Evolutionary conservation across 1,284 basidiomycete genomes (phyloP).

Genomic region (Tylopilus orsonianus): DNA sequence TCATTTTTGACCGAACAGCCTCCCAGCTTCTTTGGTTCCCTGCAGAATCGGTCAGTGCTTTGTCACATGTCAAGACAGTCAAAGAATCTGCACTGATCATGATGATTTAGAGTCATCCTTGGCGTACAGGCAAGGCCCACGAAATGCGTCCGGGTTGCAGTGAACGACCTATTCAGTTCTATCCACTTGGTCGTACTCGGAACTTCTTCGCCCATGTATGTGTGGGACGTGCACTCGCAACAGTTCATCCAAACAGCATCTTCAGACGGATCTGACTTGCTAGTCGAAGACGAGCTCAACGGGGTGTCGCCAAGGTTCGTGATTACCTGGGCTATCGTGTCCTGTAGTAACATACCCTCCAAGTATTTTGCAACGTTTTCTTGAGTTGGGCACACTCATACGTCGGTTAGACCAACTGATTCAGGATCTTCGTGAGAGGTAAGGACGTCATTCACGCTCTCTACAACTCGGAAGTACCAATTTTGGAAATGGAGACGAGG

Average conservation of each 20-base stretch:
- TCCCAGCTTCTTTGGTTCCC: constrained; percentile 46
- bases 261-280: constrained; percentile 35
- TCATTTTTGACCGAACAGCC: constrained; percentile 69
- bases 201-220: constrained; percentile 60
- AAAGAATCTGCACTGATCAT: constrained; percentile 9
- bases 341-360: not conserved
- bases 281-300: constrained; percentile 56
- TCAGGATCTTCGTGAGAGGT: constrained; percentile 46
- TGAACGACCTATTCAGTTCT: constrained; percentile 48
- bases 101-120: constrained; percentile 40
- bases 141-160: constrained; percentile 43
- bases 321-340: not conserved
- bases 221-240: constrained; percentile 55
- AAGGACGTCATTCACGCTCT: constrained; percentile 3
- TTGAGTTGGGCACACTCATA: constrained; percentile 60
- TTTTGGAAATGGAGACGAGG: constrained; percentile 36
- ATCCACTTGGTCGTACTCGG: constrained; percentile 60
- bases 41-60: constrained; percentile 54
- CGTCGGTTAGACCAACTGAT: constrained; percentile 63
- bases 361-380: constrained; percentile 60
- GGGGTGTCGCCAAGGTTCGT: constrained; percentile 54
- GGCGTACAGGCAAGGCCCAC: constrained; percentile 38
- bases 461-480: not conserved
- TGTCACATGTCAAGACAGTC: not conserved
- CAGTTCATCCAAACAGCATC: constrained; percentile 45